These are phyloP conservation scores for Nepenthes mirabilis DNA, from an alignment of 148 eudicot species.

Conservation along the genomic window DNA sequence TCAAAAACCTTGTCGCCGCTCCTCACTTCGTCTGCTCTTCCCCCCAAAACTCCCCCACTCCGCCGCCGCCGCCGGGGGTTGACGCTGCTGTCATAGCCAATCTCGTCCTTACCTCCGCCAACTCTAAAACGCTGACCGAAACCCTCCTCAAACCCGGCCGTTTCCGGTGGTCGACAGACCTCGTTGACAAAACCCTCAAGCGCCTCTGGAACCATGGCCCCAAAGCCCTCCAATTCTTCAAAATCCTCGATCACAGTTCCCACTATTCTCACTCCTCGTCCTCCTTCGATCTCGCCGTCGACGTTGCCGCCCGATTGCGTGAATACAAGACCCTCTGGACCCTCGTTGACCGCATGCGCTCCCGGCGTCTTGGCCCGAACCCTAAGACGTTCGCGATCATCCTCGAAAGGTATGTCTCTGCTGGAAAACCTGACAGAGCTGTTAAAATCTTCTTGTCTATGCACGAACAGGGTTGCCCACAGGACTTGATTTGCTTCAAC, in stretches of 20 bases:
- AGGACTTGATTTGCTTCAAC: conserved; percentile 57
- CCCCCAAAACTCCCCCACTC: not conserved
- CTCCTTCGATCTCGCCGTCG: conserved; percentile 61
- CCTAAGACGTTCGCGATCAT: conserved; percentile 64
- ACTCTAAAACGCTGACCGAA: conserved; percentile 27
- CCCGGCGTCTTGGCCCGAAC: conserved; percentile 50
- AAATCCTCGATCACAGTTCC: conserved; percentile 38
- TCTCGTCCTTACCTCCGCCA: conserved; percentile 30
- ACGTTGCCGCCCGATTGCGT: conserved; percentile 61
- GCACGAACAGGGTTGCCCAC: conserved; percentile 48
- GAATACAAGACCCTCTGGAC: conserved; percentile 38
- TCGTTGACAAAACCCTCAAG: conserved; percentile 48
- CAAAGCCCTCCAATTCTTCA: conserved; percentile 81
- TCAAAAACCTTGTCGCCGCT: too few species aligned
- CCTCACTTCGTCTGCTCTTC: too few species aligned
- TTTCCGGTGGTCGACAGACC: conserved; percentile 28
- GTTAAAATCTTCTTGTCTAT: conserved; percentile 61
- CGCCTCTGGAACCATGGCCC: conserved; percentile 90
- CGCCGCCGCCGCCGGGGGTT: not conserved
- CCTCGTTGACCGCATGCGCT: conserved; percentile 36
- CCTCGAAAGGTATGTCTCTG: conserved; percentile 56
- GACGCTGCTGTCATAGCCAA: conserved; percentile 16
- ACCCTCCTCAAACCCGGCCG: conserved; percentile 17
- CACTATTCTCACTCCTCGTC: conserved; percentile 40
- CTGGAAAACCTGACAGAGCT: conserved; percentile 73